These are phyloP conservation scores for Rhizopus delemar DNA, from an alignment of 371 early-diverging fungal genomes.

Conservation along the genomic window DNA sequence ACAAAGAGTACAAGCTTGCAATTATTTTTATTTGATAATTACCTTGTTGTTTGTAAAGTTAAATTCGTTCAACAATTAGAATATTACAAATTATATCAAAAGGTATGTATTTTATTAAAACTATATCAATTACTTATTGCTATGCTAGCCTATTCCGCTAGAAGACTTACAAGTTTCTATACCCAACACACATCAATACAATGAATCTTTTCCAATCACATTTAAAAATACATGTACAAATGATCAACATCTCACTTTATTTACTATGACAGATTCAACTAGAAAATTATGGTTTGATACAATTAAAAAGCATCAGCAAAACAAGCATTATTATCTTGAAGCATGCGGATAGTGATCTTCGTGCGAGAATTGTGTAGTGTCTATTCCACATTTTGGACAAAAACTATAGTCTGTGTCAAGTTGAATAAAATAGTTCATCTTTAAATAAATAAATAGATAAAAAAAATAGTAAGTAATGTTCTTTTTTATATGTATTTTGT, in stretches of 20 bases:
- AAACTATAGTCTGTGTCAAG: too few species aligned
- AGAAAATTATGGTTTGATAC: conserved; percentile 26
- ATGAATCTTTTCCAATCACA: conserved; percentile 54
- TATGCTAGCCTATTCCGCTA: conserved; percentile 61
- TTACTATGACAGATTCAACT: conserved; percentile 16
- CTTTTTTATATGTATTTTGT: too few species aligned
- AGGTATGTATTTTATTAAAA: conserved; percentile 28
- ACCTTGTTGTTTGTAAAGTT: conserved; percentile 78
- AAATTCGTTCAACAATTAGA: conserved; percentile 39
- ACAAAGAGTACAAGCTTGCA: conserved; percentile 65
- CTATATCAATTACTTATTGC: not conserved
- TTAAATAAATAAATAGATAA: too few species aligned
- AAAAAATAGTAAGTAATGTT: too few species aligned
- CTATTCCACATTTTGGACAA: not conserved
- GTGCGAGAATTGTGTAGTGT: too few species aligned
- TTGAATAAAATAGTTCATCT: too few species aligned
- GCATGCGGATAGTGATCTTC: not conserved
- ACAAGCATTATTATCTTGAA: not conserved
- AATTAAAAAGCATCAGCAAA: conserved; percentile 11
- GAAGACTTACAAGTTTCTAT: conserved; percentile 57
- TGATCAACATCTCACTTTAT: conserved; percentile 7
- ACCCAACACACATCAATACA: conserved; percentile 23
- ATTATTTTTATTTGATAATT: conserved; percentile 88
- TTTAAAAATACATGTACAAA: conserved; percentile 24
- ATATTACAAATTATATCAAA: conserved; percentile 42